Conservation (phyloP, 192 early-diverging fungal species). For the Linnemannia exigua region DNA sequence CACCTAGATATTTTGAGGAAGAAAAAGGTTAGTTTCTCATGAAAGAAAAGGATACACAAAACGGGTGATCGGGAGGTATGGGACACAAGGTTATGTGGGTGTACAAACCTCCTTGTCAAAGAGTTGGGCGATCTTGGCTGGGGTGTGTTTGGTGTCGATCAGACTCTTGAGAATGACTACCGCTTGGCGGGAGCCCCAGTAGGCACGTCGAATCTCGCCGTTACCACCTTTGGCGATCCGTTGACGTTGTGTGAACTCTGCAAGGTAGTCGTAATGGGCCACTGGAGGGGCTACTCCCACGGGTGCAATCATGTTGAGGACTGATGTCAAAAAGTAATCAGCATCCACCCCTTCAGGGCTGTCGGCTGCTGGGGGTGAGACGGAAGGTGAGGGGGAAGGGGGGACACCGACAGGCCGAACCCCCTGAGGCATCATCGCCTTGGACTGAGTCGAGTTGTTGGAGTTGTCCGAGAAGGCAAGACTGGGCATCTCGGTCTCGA, state of each 20-base stretch:
- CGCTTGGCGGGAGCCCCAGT: slow-evolving; percentile 23
- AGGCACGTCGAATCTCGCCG: slow-evolving; percentile 42
- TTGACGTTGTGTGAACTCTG: slow-evolving; percentile 41
- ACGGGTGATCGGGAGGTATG: not conserved
- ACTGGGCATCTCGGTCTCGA: slow-evolving; percentile 51
- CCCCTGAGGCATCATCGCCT: slow-evolving; percentile 12
- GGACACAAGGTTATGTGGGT: not conserved
- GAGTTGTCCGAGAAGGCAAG: slow-evolving; percentile 30
- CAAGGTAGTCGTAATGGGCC: slow-evolving; percentile 25
- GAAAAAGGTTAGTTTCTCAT: not conserved
- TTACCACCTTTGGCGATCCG: slow-evolving; percentile 47
- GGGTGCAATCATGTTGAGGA: slow-evolving; percentile 48
- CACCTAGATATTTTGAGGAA: slow-evolving; percentile 7
- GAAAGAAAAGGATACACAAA: not conserved
- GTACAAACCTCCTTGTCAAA: slow-evolving; percentile 54
- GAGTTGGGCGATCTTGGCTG: slow-evolving; percentile 35
- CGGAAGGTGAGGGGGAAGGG: slow-evolving; percentile 26
- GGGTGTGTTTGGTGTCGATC: slow-evolving; percentile 34
- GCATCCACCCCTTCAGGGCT: not conserved
- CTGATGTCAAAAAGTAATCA: slow-evolving; percentile 45
- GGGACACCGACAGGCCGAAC: not conserved
- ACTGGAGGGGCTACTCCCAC: slow-evolving; percentile 12
- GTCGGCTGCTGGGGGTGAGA: slow-evolving; percentile 17
- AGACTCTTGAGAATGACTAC: slow-evolving; percentile 48
- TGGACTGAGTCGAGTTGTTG: slow-evolving; percentile 24